Percentiles rank a stretch among this genome's conserved stretches.
phyloP scores from a whole-genome alignment of 2,329 filamentous ascomycete genomes.

The Aspergillus sp. region DNA sequence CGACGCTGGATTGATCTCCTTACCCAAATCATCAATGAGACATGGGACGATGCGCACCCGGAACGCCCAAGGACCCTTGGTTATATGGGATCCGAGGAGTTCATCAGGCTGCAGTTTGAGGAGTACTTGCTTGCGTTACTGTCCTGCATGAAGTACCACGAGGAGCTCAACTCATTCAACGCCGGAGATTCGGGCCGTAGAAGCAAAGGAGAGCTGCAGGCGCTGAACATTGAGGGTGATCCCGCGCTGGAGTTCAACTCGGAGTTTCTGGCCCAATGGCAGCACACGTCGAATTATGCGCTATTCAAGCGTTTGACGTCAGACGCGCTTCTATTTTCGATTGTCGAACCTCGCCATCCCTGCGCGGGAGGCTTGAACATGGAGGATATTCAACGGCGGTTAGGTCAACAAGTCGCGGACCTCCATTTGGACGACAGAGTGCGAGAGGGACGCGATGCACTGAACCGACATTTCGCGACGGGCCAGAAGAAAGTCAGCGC shows the following conservation, averaged over 20 bases:
- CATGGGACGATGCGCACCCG: conserved; percentile 90
- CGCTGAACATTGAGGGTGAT: conserved; percentile 62
- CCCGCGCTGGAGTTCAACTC: conserved; percentile 72
- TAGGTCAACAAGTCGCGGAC: conserved; percentile 87
- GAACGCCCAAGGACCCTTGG: conserved; percentile 86
- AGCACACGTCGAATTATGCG: conserved; percentile 77
- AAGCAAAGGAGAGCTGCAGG: conserved; percentile 45
- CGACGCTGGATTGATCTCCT: conserved; percentile 94
- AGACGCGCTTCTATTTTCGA: conserved; percentile 84
- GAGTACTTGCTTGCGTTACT: conserved; percentile 88
- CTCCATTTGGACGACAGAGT: conserved; percentile 88
- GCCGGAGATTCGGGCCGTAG: conserved; percentile 33
- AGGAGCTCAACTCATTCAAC: conserved; percentile 47
- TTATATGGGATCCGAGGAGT: conserved; percentile 92
- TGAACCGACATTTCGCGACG: conserved; percentile 81
- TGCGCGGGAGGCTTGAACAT: conserved; percentile 87
- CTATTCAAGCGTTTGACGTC: conserved; percentile 69
- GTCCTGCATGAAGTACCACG: conserved; percentile 81
- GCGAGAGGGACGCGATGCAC: conserved; percentile 68
- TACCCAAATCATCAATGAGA: conserved; percentile 86
- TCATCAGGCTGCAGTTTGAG: conserved; percentile 93
- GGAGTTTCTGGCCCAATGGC: conserved; percentile 84
- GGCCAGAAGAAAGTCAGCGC: conserved; percentile 80
- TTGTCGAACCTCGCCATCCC: conserved; percentile 85
- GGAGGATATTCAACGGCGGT: conserved; percentile 82